Conservation (phyloP, 306 rosid genomes). For the Lathyrus sativus region DNA sequence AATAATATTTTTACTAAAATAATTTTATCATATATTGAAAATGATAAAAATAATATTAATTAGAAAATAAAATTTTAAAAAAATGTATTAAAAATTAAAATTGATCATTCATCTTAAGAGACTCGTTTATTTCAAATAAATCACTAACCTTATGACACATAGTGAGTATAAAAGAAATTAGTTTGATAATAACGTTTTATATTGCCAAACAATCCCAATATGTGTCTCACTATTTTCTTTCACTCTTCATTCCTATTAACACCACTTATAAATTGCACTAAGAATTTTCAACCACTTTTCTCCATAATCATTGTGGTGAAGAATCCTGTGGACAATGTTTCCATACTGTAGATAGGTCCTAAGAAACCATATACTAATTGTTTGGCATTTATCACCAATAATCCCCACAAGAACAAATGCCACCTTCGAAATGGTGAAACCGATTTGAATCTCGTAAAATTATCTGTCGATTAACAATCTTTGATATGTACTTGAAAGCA, state of each 20-base stretch:
- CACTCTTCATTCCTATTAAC: slow-evolving; percentile 12
- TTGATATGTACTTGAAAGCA: slow-evolving; percentile 80
- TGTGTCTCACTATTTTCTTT: slow-evolving; percentile 13
- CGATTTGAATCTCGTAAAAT: slow-evolving; percentile 80
- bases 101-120: too few species aligned
- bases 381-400: slow-evolving; percentile 59
- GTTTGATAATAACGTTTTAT: too few species aligned
- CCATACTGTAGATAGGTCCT: slow-evolving; percentile 7
- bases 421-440: slow-evolving; percentile 83
- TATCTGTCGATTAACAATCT: slow-evolving; percentile 68
- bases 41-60: too few species aligned
- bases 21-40: too few species aligned
- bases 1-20: too few species aligned
- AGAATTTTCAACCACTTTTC: slow-evolving; percentile 17
- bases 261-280: neutral
- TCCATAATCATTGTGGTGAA: slow-evolving; percentile 20
- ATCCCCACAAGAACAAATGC: slow-evolving; percentile 83
- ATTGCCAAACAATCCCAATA: neutral
- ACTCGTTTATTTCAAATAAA: too few species aligned
- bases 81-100: too few species aligned
- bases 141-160: too few species aligned
- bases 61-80: too few species aligned
- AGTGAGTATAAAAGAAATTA: too few species aligned
- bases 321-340: slow-evolving; percentile 14
- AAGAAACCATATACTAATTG: slow-evolving; percentile 16